phyloP scores from a whole-genome alignment of 2,329 filamentous ascomycete species.

The Neoascochyta sp. region DNA sequence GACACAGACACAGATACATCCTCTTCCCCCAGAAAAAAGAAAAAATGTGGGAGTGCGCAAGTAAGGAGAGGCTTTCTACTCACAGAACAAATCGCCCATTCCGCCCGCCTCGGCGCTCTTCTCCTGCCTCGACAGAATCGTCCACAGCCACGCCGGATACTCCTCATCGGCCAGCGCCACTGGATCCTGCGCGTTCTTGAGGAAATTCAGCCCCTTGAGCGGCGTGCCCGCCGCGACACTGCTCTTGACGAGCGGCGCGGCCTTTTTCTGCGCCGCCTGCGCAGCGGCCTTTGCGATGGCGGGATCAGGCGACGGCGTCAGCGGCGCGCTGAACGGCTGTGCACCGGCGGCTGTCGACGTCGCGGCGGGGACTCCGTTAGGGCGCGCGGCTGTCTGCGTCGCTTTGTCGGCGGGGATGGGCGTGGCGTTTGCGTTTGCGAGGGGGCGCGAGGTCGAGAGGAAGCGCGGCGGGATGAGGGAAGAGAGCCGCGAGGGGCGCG shows the following conservation, averaged over 20 bases:
- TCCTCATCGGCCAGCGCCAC: slow-evolving; percentile 69
- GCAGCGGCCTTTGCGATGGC: slow-evolving; percentile 22
- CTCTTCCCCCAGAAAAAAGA: background rate
- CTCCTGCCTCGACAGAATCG: slow-evolving; percentile 60
- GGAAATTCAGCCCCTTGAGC: slow-evolving; percentile 71
- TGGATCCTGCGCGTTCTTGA: slow-evolving; percentile 70
- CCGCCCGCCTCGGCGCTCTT: slow-evolving; percentile 52
- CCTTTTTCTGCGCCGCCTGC: slow-evolving; percentile 27
- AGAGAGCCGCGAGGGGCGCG: slow-evolving; percentile 14
- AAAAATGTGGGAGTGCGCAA: background rate
- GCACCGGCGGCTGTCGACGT: slow-evolving; percentile 46
- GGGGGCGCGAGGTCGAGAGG: slow-evolving; percentile 22
- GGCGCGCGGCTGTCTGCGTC: no score
- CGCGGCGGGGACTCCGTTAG: slow-evolving; percentile 40
- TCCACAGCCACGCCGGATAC: slow-evolving; percentile 81
- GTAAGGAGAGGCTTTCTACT: slow-evolving; percentile 41
- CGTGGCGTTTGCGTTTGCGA: slow-evolving; percentile 23
- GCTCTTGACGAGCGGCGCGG: slow-evolving; percentile 33
- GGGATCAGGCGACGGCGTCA: slow-evolving; percentile 25
- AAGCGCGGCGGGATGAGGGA: slow-evolving; percentile 15
- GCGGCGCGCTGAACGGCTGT: slow-evolving; percentile 45
- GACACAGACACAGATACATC: no score
- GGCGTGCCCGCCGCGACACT: slow-evolving; percentile 65
- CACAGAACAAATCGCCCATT: slow-evolving; percentile 76
- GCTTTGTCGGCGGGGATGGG: slow-evolving; percentile 26